phyloP scores from a whole-genome alignment of 2,329 filamentous ascomycete species.

The Arthrobotrys conoides region DNA sequence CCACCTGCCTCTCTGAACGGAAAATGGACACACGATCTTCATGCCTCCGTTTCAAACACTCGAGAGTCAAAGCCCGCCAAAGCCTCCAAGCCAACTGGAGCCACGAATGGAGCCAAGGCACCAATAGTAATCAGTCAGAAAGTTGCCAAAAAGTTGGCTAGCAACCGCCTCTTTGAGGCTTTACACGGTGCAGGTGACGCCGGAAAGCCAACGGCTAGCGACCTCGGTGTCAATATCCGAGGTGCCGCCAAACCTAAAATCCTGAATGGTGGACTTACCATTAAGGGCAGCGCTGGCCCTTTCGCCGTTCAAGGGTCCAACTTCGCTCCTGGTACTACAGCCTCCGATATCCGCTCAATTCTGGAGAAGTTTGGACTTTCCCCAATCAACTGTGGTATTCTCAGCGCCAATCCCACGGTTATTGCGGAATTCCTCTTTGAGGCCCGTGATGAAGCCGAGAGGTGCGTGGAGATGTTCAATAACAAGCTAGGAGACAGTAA shows the following conservation, averaged over 20 bases:
- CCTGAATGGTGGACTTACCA: slow-evolving; percentile 73
- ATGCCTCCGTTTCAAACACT: slow-evolving; percentile 65
- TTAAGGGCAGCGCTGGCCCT: slow-evolving; percentile 80
- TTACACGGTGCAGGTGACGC: slow-evolving; percentile 66
- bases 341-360: slow-evolving; percentile 85
- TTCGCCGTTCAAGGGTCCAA: slow-evolving; percentile 83
- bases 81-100: slow-evolving; percentile 64
- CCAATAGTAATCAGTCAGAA: slow-evolving; percentile 66
- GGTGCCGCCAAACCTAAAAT: slow-evolving; percentile 64
- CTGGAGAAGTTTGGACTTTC: slow-evolving; percentile 79
- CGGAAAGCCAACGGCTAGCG: slow-evolving; percentile 63
- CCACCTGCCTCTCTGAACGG: slow-evolving; percentile 70
- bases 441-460: slow-evolving; percentile 79
- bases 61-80: slow-evolving; percentile 63
- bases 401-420: slow-evolving; percentile 78
- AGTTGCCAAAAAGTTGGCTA: slow-evolving; percentile 67
- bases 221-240: slow-evolving; percentile 66
- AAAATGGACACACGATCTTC: slow-evolving; percentile 81
- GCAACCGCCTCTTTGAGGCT: slow-evolving; percentile 67
- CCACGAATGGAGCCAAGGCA: slow-evolving; percentile 67
- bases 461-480: slow-evolving; percentile 82
- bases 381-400: slow-evolving; percentile 76
- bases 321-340: slow-evolving; percentile 84
- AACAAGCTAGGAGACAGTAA: slow-evolving; percentile 76
- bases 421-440: slow-evolving; percentile 84